Percentiles rank a stretch among this genome's conserved stretches.
Evolutionary conservation across 345 rosid genomes (phyloP).

Genomic region (Melastoma malabathricum): DNA sequence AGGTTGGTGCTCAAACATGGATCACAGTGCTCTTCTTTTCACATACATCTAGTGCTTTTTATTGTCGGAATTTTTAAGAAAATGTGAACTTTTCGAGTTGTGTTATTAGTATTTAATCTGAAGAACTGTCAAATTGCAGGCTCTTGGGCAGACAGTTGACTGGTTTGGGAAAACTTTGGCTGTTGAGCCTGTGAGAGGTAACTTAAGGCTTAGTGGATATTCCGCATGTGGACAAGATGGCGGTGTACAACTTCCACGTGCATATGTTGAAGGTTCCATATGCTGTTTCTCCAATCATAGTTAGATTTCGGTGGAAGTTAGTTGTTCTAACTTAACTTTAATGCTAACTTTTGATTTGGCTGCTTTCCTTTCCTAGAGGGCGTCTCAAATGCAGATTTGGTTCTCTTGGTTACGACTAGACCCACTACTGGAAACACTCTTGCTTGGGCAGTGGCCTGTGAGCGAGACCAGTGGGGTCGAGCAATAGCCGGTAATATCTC

Average conservation of each 20-base stretch:
- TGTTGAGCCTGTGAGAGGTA: slow-evolving; percentile 96
- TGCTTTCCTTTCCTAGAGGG: slow-evolving; percentile 42
- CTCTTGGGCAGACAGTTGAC: slow-evolving; percentile 84
- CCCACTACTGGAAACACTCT: slow-evolving; percentile 99
- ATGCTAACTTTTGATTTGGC: neutral
- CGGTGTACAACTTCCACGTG: slow-evolving; percentile 94
- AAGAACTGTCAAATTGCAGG: slow-evolving; percentile 30
- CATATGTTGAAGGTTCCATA: slow-evolving; percentile 74
- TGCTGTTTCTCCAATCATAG: no score
- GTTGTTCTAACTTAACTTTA: slow-evolving; percentile 1
- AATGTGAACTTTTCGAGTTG: neutral
- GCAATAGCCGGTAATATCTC: slow-evolving; percentile 74
- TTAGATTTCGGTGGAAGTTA: neutral
- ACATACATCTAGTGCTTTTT: no score
- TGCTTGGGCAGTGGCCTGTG: slow-evolving; percentile 99
- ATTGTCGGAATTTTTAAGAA: no score
- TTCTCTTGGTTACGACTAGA: slow-evolving; percentile 91
- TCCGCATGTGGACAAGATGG: slow-evolving; percentile 99
- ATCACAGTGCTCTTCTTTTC: neutral
- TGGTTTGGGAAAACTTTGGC: slow-evolving; percentile 91
- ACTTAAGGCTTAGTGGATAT: slow-evolving; percentile 92
- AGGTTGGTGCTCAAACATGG: slow-evolving; percentile 30
- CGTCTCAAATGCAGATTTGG: slow-evolving; percentile 81
- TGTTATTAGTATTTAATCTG: neutral
- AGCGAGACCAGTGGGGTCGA: slow-evolving; percentile 99